Evolutionary conservation across 2,329 filamentous ascomycete species (phyloP).

Genomic region (Teratosphaeria viscida): DNA sequence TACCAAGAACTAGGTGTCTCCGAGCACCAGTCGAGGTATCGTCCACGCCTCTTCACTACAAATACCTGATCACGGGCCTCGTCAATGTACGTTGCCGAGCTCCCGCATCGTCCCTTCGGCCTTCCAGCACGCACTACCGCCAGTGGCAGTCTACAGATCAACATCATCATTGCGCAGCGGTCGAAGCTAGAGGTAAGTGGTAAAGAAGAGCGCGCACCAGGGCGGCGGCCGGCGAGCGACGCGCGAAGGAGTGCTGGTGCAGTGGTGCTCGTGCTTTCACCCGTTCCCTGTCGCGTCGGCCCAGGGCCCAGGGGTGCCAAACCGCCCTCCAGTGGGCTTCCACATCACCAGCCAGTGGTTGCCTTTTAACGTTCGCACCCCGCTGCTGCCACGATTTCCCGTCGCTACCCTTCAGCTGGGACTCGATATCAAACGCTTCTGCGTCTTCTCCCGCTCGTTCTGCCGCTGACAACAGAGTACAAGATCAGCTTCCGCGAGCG

Average conservation of each 20-base stretch:
- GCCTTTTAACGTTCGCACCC: conserved; percentile 3
- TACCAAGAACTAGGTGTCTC: neutral
- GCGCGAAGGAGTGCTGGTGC: neutral
- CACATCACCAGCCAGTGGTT: neutral
- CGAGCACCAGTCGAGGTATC: neutral
- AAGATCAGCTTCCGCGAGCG: neutral
- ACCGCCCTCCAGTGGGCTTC: neutral
- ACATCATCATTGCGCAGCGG: neutral
- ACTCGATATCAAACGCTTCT: conserved; percentile 2
- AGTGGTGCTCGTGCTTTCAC: neutral
- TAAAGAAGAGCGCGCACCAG: neutral
- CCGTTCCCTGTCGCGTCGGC: neutral
- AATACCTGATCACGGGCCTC: neutral
- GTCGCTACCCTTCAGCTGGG: conserved; percentile 7
- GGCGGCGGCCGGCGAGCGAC: neutral
- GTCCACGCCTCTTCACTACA: neutral
- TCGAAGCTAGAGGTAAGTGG: neutral
- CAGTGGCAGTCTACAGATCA: neutral
- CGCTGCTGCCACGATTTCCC: conserved; percentile 1
- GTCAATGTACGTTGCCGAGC: neutral
- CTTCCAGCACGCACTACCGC: neutral
- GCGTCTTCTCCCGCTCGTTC: conserved; percentile 7
- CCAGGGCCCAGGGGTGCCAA: neutral
- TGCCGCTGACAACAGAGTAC: conserved; percentile 1
- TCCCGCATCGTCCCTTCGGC: neutral